Evolutionary conservation across 2,329 filamentous ascomycete species (phyloP).

Genomic region (Fusarium liriodendri): DNA sequence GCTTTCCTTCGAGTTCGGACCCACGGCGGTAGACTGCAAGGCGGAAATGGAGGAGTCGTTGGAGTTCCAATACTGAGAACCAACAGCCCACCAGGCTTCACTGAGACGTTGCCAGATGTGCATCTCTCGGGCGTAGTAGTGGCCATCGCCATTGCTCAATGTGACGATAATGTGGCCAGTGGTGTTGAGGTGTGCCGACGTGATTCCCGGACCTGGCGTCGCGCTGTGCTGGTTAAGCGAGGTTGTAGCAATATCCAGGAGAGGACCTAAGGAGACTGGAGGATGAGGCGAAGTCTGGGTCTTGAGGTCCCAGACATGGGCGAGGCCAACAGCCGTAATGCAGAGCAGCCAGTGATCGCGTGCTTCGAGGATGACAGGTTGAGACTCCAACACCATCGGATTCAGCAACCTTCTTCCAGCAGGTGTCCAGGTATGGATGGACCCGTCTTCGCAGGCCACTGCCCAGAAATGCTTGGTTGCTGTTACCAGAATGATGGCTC

Average conservation of each 20-base stretch:
- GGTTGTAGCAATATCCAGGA: conserved; percentile 87
- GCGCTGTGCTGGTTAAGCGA: conserved; percentile 80
- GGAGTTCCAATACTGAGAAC: conserved; percentile 98
- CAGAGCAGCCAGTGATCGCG: conserved; percentile 90
- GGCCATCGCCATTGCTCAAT: conserved; percentile 94
- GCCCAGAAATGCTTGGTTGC: conserved; percentile 94
- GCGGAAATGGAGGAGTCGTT: conserved; percentile 90
- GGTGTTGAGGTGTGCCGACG: conserved; percentile 91
- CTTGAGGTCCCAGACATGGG: conserved; percentile 93
- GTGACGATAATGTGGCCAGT: conserved; percentile 89
- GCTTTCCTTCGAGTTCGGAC: conserved; percentile 62
- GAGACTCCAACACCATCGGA: conserved; percentile 87
- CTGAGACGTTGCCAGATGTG: conserved; percentile 95
- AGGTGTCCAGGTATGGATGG: conserved; percentile 90
- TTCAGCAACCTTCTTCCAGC: conserved; percentile 88
- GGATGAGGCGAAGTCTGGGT: conserved; percentile 87
- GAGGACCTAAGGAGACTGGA: conserved; percentile 87
- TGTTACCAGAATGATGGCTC: conserved; percentile 87
- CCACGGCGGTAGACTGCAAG: conserved; percentile 77
- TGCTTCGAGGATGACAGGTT: conserved; percentile 93
- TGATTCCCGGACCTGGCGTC: conserved; percentile 84
- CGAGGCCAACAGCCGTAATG: conserved; percentile 88
- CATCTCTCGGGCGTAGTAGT: conserved; percentile 86
- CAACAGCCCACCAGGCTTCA: conserved; percentile 97
- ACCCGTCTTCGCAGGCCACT: conserved; percentile 92